A percentile compares a stretch with the other conserved stretches of the same genome.
phyloP scores from a whole-genome alignment of 371 early-diverging fungal species.

The Rhizopus arrhizus region DNA sequence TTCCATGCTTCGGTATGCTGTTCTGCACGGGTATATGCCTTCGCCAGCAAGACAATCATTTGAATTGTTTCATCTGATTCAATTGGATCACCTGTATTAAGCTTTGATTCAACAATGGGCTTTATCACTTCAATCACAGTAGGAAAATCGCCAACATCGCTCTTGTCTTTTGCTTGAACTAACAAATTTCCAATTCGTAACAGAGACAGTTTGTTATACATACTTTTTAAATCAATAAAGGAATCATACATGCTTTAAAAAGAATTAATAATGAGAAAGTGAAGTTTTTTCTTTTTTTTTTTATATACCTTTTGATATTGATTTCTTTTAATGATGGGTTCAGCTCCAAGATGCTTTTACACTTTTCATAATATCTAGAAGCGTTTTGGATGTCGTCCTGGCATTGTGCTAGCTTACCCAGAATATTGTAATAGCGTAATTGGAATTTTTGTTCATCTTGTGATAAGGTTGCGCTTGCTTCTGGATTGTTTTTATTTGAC shows the following conservation, averaged over 20 bases:
- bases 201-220: constrained; percentile 37
- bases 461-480: background rate
- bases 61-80: constrained; percentile 28
- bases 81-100: constrained; percentile 10
- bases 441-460: constrained; percentile 5
- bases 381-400: constrained; percentile 49
- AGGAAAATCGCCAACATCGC: constrained; percentile 42
- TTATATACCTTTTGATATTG: constrained; percentile 41
- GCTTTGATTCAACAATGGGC: constrained; percentile 11
- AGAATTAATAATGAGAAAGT: background rate
- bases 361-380: constrained; percentile 42
- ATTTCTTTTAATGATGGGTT: constrained; percentile 11
- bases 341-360: constrained; percentile 22
- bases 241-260: constrained; percentile 39
- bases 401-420: constrained; percentile 54
- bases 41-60: constrained; percentile 20
- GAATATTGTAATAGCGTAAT: constrained; percentile 39
- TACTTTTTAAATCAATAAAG: constrained; percentile 20
- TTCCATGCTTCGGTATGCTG: constrained; percentile 37
- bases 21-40: constrained; percentile 33
- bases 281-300: background rate
- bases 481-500: background rate
- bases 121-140: constrained; percentile 42
- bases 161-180: constrained; percentile 45
- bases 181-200: constrained; percentile 33